Percentiles rank a stretch among this genome's conserved stretches.
Evolutionary conservation across 2,329 filamentous ascomycete genomes (phyloP).

Genomic region (Ophiostoma ulmi): DNA sequence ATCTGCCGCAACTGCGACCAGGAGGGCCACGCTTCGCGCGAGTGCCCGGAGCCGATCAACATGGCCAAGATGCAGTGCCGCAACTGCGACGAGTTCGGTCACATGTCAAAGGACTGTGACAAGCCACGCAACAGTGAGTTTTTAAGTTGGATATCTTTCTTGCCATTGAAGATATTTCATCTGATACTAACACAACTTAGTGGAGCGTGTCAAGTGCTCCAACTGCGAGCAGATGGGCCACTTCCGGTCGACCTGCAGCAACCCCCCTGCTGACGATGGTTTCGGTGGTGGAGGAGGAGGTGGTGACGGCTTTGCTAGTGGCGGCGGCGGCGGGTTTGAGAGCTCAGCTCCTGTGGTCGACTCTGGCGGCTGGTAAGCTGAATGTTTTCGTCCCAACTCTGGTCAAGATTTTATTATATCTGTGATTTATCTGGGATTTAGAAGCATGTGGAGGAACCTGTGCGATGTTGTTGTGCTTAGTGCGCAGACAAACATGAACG

Average conservation of each 20-base stretch:
- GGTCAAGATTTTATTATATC: background rate
- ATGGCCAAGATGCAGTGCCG: slow-evolving; percentile 53
- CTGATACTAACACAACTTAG: slow-evolving; percentile 30
- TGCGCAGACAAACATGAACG: background rate
- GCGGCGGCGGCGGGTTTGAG: background rate
- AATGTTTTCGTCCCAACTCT: background rate
- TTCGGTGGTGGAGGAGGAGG: slow-evolving; percentile 10
- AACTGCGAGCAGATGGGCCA: slow-evolving; percentile 52
- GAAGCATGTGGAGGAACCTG: background rate
- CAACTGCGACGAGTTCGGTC: slow-evolving; percentile 51
- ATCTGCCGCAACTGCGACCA: slow-evolving; percentile 58
- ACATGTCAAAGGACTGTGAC: slow-evolving; percentile 46
- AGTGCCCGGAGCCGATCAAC: slow-evolving; percentile 51
- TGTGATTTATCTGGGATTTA: background rate
- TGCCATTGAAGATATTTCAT: background rate
- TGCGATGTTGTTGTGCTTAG: background rate
- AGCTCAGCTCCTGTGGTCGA: background rate
- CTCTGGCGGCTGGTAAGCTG: background rate
- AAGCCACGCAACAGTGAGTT: slow-evolving; percentile 51
- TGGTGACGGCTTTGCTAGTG: background rate
- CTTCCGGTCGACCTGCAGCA: slow-evolving; percentile 39
- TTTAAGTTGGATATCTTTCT: no score
- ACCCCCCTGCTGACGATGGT: slow-evolving; percentile 16
- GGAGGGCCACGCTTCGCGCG: slow-evolving; percentile 54
- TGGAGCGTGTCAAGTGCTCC: slow-evolving; percentile 52